These are phyloP conservation scores for Bryopsis sp. DNA, from an alignment of 139 green algal species.

Conservation along the genomic window DNA sequence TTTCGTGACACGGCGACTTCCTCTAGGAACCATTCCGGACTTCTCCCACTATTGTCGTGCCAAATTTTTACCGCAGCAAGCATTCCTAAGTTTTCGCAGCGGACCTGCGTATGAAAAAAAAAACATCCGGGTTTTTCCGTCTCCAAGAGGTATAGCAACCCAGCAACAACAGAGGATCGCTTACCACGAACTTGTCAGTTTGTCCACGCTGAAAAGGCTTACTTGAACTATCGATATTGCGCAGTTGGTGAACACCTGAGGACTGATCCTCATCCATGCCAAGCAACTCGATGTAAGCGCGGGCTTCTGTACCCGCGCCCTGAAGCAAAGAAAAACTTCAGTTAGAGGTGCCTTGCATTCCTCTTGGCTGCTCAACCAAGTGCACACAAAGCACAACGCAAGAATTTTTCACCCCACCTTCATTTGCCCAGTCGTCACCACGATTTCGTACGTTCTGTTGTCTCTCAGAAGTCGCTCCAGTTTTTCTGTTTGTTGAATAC, in stretches of 20 bases:
- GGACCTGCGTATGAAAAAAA: conserved; percentile 33
- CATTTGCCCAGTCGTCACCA: conserved; percentile 43
- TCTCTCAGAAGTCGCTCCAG: conserved; percentile 30
- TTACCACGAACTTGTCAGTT: conserved; percentile 19
- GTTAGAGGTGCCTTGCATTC: too few relatives aligned
- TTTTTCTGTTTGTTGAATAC: conserved; percentile 35
- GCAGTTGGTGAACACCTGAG: conserved; percentile 24
- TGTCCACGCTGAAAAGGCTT: background rate
- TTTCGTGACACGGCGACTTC: conserved; percentile 48
- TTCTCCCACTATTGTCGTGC: conserved; percentile 53
- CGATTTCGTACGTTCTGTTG: conserved; percentile 44
- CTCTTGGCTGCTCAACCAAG: too few relatives aligned
- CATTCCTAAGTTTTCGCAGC: conserved; percentile 35
- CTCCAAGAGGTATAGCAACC: too few relatives aligned
- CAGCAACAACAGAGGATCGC: too few relatives aligned
- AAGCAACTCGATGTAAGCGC: conserved; percentile 51
- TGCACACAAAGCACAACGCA: background rate
- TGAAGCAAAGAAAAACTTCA: too few relatives aligned
- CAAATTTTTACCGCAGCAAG: conserved; percentile 44
- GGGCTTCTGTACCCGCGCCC: conserved; percentile 41
- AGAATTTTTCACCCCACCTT: conserved; percentile 30
- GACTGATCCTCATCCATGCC: conserved; percentile 3
- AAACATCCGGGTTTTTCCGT: background rate
- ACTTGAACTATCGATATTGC: background rate
- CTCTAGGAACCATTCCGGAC: conserved; percentile 57